Base-by-base conservation (phyloP, 2,329 filamentous ascomycete species). In the Xylariaceae sp. region DNA sequence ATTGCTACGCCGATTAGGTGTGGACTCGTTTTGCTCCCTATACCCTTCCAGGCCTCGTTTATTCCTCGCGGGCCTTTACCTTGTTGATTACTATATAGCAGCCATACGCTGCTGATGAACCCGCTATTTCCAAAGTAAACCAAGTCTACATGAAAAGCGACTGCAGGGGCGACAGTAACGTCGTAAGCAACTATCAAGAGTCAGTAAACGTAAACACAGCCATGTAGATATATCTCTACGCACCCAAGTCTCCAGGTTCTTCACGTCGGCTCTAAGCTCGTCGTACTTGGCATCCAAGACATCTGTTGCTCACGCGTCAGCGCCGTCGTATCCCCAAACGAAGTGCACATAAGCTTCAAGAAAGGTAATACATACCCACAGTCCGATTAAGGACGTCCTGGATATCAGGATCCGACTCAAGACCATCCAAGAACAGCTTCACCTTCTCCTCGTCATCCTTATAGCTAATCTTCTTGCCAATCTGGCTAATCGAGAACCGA, bases 391-490 rank as follows among this genome's bases (percentile, higher is more conserved):
- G 47, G 21, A 54, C 47, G 21, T 54, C 47, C 29, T 47, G 42
- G 26, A 54, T 50, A 8, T 50, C 47, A 0, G 47, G 47, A 21
- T 54, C 52, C 15, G 42, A 49, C n/a, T 54, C 52, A 0, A 54
- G 36, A 3, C 52, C 52, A 16, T 54, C 52, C 29, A 54, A 29
- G 36, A 54, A 54, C 22, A 29, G 3, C 47, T 54, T 54, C 8
- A 54, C 52, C 15, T 54, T 54, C 37, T 50, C 34, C 10, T 50
- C 52, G 30, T 54, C 52, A 5, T 54, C 52, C 30, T 26, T 43
- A 47, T 54, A 54, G 42, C 52, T 54, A 47, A 54, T 54, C 10
- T 54, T 54, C 47, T 54, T 54, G 2, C 52, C 52, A 19, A 54
- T 54, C 18, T 54, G 52, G 43, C 52, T 54, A 47, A 54, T 47